Evolutionary conservation across 495 filamentous ascomycete species (phyloP).

Genomic region (Penicillium subrubescens): DNA sequence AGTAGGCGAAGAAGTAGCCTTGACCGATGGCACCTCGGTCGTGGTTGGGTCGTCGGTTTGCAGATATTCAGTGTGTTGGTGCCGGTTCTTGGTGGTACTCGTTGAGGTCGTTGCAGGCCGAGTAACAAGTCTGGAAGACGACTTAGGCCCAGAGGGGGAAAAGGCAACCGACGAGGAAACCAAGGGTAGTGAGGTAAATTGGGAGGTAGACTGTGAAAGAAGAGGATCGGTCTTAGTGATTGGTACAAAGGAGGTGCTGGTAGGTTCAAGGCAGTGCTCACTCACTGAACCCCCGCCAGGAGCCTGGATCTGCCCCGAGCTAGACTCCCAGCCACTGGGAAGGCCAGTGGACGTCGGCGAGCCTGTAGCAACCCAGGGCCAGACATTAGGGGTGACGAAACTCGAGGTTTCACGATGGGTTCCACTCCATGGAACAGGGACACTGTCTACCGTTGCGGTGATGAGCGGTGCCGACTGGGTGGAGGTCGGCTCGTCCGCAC

Average conservation of each 20-base stretch:
- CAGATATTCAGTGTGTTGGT: slow-evolving; percentile 1
- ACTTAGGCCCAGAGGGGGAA: slow-evolving; percentile 50
- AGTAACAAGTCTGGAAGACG: slow-evolving; percentile 11
- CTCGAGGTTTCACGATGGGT: slow-evolving; percentile 59
- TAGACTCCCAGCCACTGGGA: slow-evolving; percentile 72
- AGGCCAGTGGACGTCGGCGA: slow-evolving; percentile 53
- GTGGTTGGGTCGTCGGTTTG: background rate
- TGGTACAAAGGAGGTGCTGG: slow-evolving; percentile 14
- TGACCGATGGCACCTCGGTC: slow-evolving; percentile 2
- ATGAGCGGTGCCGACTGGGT: slow-evolving; percentile 51
- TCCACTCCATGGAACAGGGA: slow-evolving; percentile 64
- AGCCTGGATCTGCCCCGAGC: slow-evolving; percentile 60
- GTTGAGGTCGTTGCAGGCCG: slow-evolving; percentile 9
- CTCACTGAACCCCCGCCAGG: slow-evolving; percentile 50
- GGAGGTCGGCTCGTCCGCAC: slow-evolving; percentile 39
- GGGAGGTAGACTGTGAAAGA: slow-evolving; percentile 47
- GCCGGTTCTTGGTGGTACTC: slow-evolving; percentile 6
- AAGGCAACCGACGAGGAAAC: slow-evolving; percentile 48
- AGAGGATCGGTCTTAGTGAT: slow-evolving; percentile 14
- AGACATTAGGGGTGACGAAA: slow-evolving; percentile 54
- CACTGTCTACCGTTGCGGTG: slow-evolving; percentile 55
- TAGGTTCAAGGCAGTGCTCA: slow-evolving; percentile 43
- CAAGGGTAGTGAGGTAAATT: slow-evolving; percentile 49
- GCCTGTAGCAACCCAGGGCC: slow-evolving; percentile 60
- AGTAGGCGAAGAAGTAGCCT: background rate